Evolutionary conservation across 495 filamentous ascomycete species (phyloP).

Genomic region (Aspergillus affinis): DNA sequence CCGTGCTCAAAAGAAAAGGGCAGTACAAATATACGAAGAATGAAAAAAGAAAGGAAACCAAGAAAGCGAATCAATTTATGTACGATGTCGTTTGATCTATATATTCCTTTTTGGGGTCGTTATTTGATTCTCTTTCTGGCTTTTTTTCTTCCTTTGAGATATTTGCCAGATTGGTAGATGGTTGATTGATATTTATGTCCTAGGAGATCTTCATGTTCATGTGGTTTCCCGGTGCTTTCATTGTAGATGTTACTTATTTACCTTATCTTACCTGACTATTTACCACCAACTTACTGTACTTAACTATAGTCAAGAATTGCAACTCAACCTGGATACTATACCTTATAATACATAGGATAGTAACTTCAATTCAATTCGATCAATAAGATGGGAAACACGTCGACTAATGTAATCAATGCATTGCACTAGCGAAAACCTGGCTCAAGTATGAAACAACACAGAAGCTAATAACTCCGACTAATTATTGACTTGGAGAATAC

Average conservation of each 20-base stretch:
- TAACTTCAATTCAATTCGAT: no score
- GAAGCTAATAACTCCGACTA: not conserved
- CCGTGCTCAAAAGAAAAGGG: no score
- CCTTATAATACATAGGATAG: no score
- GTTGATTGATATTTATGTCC: not conserved
- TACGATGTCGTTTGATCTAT: no score
- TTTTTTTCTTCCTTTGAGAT: not conserved
- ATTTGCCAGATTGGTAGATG: not conserved
- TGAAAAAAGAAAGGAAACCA: no score
- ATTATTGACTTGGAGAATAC: not conserved
- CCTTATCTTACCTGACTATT: not conserved
- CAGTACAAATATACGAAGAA: no score
- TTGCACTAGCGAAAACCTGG: not conserved
- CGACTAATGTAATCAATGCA: not conserved
- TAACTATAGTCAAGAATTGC: not conserved
- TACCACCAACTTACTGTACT: not conserved
- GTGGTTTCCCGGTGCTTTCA: not conserved
- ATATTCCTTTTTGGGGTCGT: no score
- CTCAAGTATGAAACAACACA: not conserved
- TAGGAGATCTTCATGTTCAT: no score
- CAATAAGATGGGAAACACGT: not conserved
- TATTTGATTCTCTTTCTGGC: not conserved
- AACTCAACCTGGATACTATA: no score
- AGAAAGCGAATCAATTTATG: no score
- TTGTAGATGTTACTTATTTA: not conserved